A percentile compares a stretch with the other conserved stretches of the same genome.
Conservation (phyloP, 345 rosid species). For the Brassica cretica region DNA sequence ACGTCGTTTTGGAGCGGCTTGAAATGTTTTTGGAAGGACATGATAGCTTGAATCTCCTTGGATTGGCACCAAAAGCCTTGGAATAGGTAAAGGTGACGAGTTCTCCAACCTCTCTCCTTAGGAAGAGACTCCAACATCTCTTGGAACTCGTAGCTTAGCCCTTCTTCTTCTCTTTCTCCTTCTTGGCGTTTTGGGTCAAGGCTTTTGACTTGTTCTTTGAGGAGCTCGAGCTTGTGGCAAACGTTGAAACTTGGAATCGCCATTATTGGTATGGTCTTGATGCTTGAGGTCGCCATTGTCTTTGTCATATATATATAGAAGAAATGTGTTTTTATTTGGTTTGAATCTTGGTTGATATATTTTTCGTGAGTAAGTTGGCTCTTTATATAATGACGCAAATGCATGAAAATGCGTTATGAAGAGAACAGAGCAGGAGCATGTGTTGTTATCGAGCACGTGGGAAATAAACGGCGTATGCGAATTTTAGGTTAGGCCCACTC, state of each 20-base stretch:
- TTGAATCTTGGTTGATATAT: conserved; percentile 9
- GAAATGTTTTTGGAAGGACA: conserved; percentile 51
- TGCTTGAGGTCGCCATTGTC: conserved; percentile 39
- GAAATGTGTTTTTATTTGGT: not conserved
- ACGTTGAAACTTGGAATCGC: conserved; percentile 22
- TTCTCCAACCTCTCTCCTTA: conserved; percentile 67
- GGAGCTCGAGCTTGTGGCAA: conserved; percentile 32
- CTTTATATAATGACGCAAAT: conserved; percentile 33
- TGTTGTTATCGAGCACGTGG: conserved; percentile 21
- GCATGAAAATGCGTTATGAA: conserved; percentile 25
- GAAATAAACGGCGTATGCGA: conserved; percentile 19
- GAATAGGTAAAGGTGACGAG: conserved; percentile 51
- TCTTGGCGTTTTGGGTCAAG: not conserved
- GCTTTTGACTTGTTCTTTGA: conserved; percentile 14
- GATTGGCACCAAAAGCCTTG: conserved; percentile 80
- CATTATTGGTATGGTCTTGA: conserved; percentile 21
- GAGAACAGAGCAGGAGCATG: conserved; percentile 10
- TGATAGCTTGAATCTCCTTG: conserved; percentile 57
- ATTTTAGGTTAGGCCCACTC: conserved; percentile 16
- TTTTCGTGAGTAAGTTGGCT: conserved; percentile 28
- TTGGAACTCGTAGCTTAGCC: conserved; percentile 50
- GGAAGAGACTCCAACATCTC: conserved; percentile 60
- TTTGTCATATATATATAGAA: not conserved
- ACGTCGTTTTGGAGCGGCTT: conserved; percentile 35
- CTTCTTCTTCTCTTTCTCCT: conserved; percentile 35